phyloP scores from a whole-genome alignment of 495 filamentous ascomycete genomes.

The Aspergillus funiculosus region DNA sequence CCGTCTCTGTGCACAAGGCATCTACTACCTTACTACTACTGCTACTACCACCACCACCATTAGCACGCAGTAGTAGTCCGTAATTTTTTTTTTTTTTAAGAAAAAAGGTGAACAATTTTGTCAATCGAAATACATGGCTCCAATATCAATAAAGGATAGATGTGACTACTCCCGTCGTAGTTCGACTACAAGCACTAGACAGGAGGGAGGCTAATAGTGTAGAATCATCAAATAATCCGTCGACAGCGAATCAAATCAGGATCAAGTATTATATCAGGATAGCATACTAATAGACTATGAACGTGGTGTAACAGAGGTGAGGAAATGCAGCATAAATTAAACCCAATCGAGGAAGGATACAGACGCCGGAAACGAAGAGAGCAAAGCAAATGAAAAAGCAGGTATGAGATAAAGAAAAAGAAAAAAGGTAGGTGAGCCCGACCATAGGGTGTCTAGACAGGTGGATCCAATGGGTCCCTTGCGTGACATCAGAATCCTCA shows the following conservation, averaged over 20 bases:
- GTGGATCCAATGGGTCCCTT: conserved; percentile 29
- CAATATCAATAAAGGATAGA: too few relatives aligned
- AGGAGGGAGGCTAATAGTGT: too few relatives aligned
- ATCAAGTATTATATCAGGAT: conserved; percentile 43
- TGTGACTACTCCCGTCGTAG: too few relatives aligned
- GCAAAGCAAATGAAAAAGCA: conserved; percentile 29
- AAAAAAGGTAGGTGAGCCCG: conserved; percentile 25
- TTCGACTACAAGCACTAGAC: too few relatives aligned
- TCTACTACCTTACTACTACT: neutral
- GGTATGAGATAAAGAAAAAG: conserved; percentile 22
- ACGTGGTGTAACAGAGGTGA: conserved; percentile 17
- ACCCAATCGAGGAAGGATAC: conserved; percentile 29
- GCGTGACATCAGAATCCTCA: conserved; percentile 12
- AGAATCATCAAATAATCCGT: too few relatives aligned
- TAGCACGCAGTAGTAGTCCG: too few relatives aligned
- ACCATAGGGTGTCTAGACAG: conserved; percentile 32
- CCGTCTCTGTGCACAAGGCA: neutral
- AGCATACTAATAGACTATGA: conserved; percentile 32
- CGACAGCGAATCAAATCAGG: too few relatives aligned
- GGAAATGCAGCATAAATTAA: conserved; percentile 28
- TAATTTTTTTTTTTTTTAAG: too few relatives aligned
- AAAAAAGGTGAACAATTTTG: too few relatives aligned
- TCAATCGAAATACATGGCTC: too few relatives aligned
- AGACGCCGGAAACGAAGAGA: conserved; percentile 32
- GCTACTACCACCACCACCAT: neutral